phyloP scores from a whole-genome alignment of 2,329 filamentous ascomycete genomes.

The Coleophoma crateriformis region DNA sequence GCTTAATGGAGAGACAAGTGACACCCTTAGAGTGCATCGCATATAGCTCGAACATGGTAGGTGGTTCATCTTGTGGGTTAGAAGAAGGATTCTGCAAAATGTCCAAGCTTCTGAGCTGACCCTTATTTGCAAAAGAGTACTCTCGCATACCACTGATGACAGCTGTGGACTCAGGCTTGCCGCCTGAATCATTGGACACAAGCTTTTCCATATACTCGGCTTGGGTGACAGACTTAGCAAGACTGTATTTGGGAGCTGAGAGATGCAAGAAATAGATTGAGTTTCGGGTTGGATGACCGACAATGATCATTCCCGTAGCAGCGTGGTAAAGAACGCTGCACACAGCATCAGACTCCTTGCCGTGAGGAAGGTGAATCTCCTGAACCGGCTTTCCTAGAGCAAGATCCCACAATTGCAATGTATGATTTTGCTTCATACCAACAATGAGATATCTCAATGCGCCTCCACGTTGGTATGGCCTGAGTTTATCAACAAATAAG shows the following conservation, averaged over 20 bases:
- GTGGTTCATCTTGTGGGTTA: constrained; percentile 56
- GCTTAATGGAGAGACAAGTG: constrained; percentile 81
- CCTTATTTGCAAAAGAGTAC: constrained; percentile 84
- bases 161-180: constrained; percentile 87
- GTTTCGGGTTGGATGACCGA: constrained; percentile 94
- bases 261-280: constrained; percentile 96
- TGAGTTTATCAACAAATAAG: constrained; percentile 91
- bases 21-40: constrained; percentile 97
- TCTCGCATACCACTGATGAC: constrained; percentile 96
- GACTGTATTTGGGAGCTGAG: constrained; percentile 86
- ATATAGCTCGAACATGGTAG: constrained; percentile 86
- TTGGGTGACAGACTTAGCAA: constrained; percentile 74
- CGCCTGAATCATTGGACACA: constrained; percentile 67
- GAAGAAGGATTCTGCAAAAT: constrained; percentile 71
- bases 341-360: constrained; percentile 94
- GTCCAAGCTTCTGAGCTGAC: constrained; percentile 82
- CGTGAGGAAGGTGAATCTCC: constrained; percentile 92
- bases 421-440: constrained; percentile 98
- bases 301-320: constrained; percentile 83
- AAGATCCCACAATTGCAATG: constrained; percentile 96
- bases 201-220: constrained; percentile 81
- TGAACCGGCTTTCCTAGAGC: constrained; percentile 92
- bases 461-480: constrained; percentile 83
- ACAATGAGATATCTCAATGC: constrained; percentile 94
- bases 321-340: constrained; percentile 96